phyloP scores from a whole-genome alignment of 1,139 yeast species.

The Meyerozyma smithsonii region DNA sequence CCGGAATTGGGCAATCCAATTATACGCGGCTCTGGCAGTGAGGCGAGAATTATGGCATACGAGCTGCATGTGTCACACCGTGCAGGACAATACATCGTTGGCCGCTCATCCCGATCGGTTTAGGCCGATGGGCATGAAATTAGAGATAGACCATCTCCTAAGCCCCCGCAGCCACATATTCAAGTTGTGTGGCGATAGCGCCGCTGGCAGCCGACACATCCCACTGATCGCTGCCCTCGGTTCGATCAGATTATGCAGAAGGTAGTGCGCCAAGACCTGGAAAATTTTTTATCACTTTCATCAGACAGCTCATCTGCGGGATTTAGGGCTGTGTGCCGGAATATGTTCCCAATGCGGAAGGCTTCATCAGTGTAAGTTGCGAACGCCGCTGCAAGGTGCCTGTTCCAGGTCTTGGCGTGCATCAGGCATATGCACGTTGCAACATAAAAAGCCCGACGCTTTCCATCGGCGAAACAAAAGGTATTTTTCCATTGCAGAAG shows the following conservation, averaged over 20 bases:
- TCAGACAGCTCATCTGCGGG: background rate
- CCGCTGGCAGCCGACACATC: background rate
- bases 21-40: background rate
- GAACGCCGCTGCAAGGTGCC: background rate
- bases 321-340: background rate
- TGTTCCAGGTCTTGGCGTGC: background rate
- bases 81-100: conserved; percentile 1
- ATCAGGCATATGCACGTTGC: background rate
- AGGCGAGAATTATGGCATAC: background rate
- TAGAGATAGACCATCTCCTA: too few species aligned
- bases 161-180: background rate
- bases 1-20: background rate
- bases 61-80: background rate
- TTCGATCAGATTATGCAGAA: background rate
- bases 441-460: background rate
- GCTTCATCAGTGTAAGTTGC: background rate
- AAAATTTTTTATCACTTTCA: background rate
- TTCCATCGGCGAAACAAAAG: background rate
- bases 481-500: background rate
- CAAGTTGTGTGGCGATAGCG: background rate
- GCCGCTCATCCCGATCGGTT: too few species aligned
- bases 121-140: too few species aligned
- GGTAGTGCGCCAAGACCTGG: background rate
- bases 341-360: background rate
- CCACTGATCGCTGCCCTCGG: background rate